These are phyloP conservation scores for Neoboletus magnificus DNA, from an alignment of 768 basidiomycete genomes.

Conservation along the genomic window DNA sequence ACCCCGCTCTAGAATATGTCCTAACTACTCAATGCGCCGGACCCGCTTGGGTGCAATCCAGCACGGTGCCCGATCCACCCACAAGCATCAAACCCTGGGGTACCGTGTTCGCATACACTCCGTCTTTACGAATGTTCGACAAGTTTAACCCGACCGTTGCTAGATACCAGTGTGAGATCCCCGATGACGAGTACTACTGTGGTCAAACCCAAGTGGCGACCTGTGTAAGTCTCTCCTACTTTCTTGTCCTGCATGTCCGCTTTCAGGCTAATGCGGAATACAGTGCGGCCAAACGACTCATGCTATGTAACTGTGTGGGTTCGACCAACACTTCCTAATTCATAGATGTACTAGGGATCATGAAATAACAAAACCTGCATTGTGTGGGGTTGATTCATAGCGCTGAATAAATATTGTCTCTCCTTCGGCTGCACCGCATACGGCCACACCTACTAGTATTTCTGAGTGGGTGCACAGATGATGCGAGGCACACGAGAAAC, in stretches of 20 bases:
- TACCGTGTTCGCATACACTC: background rate
- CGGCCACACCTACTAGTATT: background rate
- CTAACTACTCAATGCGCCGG: background rate
- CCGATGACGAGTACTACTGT: background rate
- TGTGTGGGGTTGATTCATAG: too few species aligned
- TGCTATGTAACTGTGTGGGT: too few species aligned
- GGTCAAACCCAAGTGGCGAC: background rate
- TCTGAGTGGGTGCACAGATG: background rate
- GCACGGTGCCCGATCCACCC: background rate
- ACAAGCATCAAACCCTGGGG: background rate
- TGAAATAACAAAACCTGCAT: too few species aligned
- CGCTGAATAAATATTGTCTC: slow-evolving; percentile 5
- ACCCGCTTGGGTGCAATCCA: background rate
- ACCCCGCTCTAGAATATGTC: background rate
- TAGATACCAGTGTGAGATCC: background rate
- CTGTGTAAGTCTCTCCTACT: background rate
- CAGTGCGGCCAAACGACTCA: background rate
- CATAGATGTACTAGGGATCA: too few species aligned
- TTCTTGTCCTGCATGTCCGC: background rate
- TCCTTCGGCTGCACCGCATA: background rate
- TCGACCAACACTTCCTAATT: too few species aligned
- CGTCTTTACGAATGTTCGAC: background rate
- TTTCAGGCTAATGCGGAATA: background rate
- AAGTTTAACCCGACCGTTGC: background rate
- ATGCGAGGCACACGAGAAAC: background rate